Percentiles rank a stretch among this genome's conserved stretches.
phyloP scores from a whole-genome alignment of 2,329 filamentous ascomycete species.

The Colletotrichum sp. region DNA sequence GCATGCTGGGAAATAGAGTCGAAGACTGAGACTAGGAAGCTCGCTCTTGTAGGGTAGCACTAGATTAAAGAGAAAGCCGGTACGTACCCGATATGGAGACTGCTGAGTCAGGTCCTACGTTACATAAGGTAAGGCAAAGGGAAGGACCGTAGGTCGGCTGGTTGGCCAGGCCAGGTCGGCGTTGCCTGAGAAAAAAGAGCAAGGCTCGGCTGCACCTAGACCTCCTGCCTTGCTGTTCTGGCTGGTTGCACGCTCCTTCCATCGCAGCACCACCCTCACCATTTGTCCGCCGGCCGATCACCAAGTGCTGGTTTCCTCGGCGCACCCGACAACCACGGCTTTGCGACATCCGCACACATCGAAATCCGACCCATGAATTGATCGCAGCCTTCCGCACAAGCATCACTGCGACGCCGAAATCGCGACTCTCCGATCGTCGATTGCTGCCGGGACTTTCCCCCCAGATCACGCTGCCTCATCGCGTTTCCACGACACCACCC shows the following conservation, averaged over 20 bases:
- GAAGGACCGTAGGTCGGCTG: not conserved
- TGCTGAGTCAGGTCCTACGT: not conserved
- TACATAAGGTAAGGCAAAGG: not conserved
- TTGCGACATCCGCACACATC: not conserved
- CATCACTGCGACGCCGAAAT: not conserved
- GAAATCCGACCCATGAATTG: not conserved
- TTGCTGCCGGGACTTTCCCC: not conserved
- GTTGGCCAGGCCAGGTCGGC: not conserved
- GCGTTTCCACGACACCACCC: constrained; percentile 4
- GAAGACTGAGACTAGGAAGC: not conserved
- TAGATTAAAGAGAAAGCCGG: not conserved
- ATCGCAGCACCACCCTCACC: constrained; percentile 4
- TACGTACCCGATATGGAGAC: not conserved
- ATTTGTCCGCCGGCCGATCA: not conserved
- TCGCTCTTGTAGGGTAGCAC: not conserved
- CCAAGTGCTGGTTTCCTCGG: not conserved
- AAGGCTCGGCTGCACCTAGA: constrained; percentile 12
- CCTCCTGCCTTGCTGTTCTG: constrained; percentile 8
- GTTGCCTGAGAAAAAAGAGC: constrained; percentile 10
- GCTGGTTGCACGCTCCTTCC: constrained; percentile 6
- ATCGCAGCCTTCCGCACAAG: not conserved
- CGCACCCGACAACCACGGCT: not conserved
- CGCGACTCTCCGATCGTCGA: not conserved
- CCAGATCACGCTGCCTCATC: not conserved
- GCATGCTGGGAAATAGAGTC: not conserved